Base-by-base conservation (phyloP, 2,329 filamentous ascomycete species). In the Kalmusia sp. region DNA sequence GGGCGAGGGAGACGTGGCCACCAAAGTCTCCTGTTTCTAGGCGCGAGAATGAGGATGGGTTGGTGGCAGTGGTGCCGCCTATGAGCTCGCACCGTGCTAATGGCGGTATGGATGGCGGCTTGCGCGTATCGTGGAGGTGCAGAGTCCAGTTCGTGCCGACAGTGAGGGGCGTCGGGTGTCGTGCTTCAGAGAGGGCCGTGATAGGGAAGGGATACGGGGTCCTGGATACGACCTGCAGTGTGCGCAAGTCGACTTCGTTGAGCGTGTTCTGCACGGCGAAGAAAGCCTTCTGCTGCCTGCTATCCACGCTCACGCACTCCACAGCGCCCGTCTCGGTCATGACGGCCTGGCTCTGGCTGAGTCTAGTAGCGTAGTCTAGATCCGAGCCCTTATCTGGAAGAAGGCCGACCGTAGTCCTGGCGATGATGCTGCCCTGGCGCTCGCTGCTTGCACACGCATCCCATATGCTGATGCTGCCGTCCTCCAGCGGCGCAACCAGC, bases 401-500 rank as follows among this genome's bases (percentile, higher is more conserved):
- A 7, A 93, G 79, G 0, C 88, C 89, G 0, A 87, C 79, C 17
- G 77, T 77, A 71, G 89, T 95, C 56, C 82, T 83, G 1, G 84
- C 86, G 9, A 90, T 61, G 27, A 95, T 84, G 2, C 80, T 83
- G 2, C 90, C 89, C 59, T 81, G 83, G 2, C 80, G 82, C 3
- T 88, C 88, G 63, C 81, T 83, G 17, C 57, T 58, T 1, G 62
- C 58, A n/a, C 54, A 49, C 2, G 66, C 69, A 35, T 96, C 90
- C 92, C 92, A 97, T 6, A 96, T 76, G 62, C 88, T 91, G n/a
- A 97, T 83, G 46, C 90, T 92, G 0, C 92, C 92, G 68, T 97
- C 91, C 52, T 96, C 91, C 6, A 96, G 78, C 2, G 92, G 91
- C 0, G 89, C 88, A 14, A 96, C 82, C 0, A 91, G 86, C 49